Conservation (phyloP, 805 yeast genomes). For the Metschnikowia lochheadii region DNA sequence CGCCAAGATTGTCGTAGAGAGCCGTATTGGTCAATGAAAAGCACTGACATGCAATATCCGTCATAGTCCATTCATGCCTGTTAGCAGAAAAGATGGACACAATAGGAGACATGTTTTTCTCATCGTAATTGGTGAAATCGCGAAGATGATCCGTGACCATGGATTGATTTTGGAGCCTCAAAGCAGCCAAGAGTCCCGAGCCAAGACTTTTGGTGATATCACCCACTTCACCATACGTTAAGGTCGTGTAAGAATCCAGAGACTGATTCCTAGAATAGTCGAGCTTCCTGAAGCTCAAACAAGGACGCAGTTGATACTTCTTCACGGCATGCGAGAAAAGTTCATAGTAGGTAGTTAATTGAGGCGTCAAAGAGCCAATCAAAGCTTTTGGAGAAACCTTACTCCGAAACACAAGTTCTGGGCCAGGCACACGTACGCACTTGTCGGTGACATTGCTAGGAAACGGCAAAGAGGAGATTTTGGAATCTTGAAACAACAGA, state of each 20-base stretch:
- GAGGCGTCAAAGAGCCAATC: slow-evolving; percentile 19
- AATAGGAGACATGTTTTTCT: slow-evolving; percentile 13
- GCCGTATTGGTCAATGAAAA: slow-evolving; percentile 35
- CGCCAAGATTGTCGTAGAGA: slow-evolving; percentile 38
- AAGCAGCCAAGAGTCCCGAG: slow-evolving; percentile 45
- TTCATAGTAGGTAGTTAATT: slow-evolving; percentile 35
- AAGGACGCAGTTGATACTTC: slow-evolving; percentile 24
- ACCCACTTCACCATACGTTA: slow-evolving; percentile 41
- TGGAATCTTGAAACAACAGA: slow-evolving; percentile 5
- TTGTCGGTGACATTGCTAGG: neutral
- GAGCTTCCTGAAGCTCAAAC: slow-evolving; percentile 37
- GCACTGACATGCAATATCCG: slow-evolving; percentile 32
- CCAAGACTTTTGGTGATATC: slow-evolving; percentile 47
- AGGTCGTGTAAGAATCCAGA: slow-evolving; percentile 37
- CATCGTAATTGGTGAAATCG: neutral
- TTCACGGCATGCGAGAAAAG: slow-evolving; percentile 26
- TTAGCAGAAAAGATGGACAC: slow-evolving; percentile 22
- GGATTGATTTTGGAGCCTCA: slow-evolving; percentile 18
- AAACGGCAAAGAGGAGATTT: slow-evolving; percentile 6
- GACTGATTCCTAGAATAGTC: slow-evolving; percentile 26
- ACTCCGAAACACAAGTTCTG: slow-evolving; percentile 12
- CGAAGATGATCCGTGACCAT: slow-evolving; percentile 23
- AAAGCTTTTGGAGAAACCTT: slow-evolving; percentile 10
- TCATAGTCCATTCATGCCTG: slow-evolving; percentile 31
- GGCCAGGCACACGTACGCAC: slow-evolving; percentile 1